Conservation (phyloP, 495 filamentous ascomycete species). For the Aspergillus campestris region DNA sequence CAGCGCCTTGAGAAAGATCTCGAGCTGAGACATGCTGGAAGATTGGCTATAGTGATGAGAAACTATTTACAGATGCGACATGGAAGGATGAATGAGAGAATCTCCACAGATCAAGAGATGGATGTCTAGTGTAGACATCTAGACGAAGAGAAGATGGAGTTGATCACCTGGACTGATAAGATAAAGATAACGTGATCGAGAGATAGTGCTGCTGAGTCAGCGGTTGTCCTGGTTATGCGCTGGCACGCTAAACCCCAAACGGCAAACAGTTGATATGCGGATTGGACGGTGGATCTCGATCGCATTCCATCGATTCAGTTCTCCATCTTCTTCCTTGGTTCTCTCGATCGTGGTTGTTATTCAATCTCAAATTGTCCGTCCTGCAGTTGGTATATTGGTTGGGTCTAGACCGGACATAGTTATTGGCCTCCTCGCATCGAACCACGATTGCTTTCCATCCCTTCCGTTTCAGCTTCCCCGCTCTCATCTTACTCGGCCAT, state of each 20-base stretch:
- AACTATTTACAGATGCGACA: slow-evolving; percentile 4
- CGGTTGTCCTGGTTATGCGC: slow-evolving; percentile 38
- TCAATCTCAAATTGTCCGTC: too few relatives aligned
- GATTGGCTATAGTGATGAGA: not conserved
- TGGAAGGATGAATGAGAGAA: not conserved
- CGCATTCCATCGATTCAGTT: slow-evolving; percentile 19
- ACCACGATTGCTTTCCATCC: too few relatives aligned
- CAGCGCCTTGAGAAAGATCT: slow-evolving; percentile 32
- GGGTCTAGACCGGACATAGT: too few relatives aligned
- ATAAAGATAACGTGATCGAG: slow-evolving; percentile 18
- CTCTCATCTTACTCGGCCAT: too few relatives aligned
- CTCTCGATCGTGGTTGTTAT: slow-evolving; percentile 1
- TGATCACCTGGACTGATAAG: too few relatives aligned
- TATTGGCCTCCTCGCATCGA: too few relatives aligned
- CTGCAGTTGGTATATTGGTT: too few relatives aligned
- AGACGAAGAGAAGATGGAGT: slow-evolving; percentile 6
- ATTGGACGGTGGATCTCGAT: slow-evolving; percentile 5
- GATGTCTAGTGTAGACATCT: not conserved
- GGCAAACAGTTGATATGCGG: slow-evolving; percentile 30
- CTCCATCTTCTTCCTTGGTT: slow-evolving; percentile 9
- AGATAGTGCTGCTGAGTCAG: slow-evolving; percentile 14
- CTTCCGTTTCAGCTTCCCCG: too few relatives aligned
- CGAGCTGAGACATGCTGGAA: slow-evolving; percentile 21
- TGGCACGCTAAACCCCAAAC: slow-evolving; percentile 30
- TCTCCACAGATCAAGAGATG: slow-evolving; percentile 1